A percentile compares a stretch with the other conserved stretches of the same genome.
Evolutionary conservation across 2,329 filamentous ascomycete genomes (phyloP).

Genomic region (Penicillium paneum): DNA sequence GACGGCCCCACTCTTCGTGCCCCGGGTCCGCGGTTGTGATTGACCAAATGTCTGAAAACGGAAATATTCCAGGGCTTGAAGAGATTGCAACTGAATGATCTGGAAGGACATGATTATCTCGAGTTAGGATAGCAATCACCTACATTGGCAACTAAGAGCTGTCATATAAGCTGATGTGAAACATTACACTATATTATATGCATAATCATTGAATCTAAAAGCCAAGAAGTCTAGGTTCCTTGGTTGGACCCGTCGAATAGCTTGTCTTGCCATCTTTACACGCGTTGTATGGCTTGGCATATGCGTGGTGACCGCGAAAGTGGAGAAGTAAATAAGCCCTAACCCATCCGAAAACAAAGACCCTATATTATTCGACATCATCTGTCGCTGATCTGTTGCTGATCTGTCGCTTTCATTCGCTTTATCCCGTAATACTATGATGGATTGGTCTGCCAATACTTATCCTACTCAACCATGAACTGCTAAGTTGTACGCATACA

Average conservation of each 20-base stretch:
- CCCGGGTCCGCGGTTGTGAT: background rate
- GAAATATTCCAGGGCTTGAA: background rate
- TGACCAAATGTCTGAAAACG: background rate
- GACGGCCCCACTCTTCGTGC: background rate
- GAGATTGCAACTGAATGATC: too few relatives aligned
- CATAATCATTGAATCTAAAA: background rate
- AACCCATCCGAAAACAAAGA: background rate
- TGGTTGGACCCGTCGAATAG: background rate
- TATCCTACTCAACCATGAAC: background rate
- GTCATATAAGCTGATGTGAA: background rate
- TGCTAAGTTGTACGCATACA: background rate
- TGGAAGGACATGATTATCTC: background rate
- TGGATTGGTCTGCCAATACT: background rate
- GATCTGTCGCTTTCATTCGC: background rate
- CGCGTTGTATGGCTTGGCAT: slow-evolving; percentile 8
- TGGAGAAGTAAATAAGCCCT: slow-evolving; percentile 1
- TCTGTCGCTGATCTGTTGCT: background rate
- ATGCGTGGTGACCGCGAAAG: background rate
- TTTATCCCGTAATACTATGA: background rate
- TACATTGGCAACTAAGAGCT: background rate
- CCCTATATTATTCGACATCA: background rate
- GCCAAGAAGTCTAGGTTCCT: background rate
- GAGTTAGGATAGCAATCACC: background rate
- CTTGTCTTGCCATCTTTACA: slow-evolving; percentile 1
- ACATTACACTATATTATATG: background rate